Conservation (phyloP, 2,329 filamentous ascomycete species). For the Penicillium brevicompactum region DNA sequence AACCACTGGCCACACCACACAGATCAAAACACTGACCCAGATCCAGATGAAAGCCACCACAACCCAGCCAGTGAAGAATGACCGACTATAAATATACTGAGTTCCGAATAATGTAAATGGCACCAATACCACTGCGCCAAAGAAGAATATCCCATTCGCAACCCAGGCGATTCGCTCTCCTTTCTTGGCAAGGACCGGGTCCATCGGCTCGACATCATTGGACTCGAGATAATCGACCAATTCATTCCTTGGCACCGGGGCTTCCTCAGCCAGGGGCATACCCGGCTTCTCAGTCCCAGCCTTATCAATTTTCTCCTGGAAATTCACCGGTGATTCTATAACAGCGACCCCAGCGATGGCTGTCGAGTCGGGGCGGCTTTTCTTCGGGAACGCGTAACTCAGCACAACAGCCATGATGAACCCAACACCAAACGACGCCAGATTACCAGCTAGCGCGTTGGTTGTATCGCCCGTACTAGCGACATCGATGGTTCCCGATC, state of each 20-base stretch:
- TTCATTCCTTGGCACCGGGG: conserved; percentile 39
- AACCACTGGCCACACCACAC: conserved; percentile 43
- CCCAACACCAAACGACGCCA: conserved; percentile 40
- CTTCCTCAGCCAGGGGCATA: background rate
- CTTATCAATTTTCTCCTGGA: background rate
- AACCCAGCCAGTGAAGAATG: conserved; percentile 43
- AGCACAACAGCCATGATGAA: conserved; percentile 37
- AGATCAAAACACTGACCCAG: conserved; percentile 40
- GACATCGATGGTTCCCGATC: conserved; percentile 39
- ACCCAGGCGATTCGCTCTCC: conserved; percentile 40
- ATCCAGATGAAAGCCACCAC: conserved; percentile 47
- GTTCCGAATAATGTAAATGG: conserved; percentile 45
- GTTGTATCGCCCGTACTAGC: conserved; percentile 40
- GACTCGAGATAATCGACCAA: conserved; percentile 46
- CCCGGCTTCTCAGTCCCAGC: background rate
- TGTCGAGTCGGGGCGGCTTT: conserved; percentile 15
- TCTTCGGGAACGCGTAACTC: conserved; percentile 37
- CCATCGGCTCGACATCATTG: conserved; percentile 46
- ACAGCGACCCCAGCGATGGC: background rate
- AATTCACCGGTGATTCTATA: background rate
- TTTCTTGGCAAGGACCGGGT: conserved; percentile 38
- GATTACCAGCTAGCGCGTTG: conserved; percentile 43
- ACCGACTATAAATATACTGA: conserved; percentile 37
- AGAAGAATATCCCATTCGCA: conserved; percentile 40
- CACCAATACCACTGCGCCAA: conserved; percentile 40